A percentile compares a stretch with the other conserved stretches of the same genome.
These are phyloP conservation scores for Curvularia eragrostidis DNA, from an alignment of 2,329 filamentous ascomycete species.

Conservation along the genomic window DNA sequence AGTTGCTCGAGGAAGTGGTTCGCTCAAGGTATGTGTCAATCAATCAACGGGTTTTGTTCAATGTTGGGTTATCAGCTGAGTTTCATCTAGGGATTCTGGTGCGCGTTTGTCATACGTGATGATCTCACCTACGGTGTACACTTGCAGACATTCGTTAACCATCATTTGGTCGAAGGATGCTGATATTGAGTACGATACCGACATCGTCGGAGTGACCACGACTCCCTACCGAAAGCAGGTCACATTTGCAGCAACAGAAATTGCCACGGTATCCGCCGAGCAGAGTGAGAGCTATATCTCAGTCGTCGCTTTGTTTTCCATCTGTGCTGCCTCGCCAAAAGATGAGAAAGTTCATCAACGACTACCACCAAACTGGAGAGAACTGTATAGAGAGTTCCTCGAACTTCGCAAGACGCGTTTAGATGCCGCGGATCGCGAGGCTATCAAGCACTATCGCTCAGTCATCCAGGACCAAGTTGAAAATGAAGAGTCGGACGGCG, in stretches of 20 bases:
- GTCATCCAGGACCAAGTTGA: conserved; percentile 73
- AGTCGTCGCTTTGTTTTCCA: conserved; percentile 79
- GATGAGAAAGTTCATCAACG: conserved; percentile 86
- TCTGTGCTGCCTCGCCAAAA: conserved; percentile 78
- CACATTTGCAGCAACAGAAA: conserved; percentile 73
- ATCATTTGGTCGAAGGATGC: conserved; percentile 82
- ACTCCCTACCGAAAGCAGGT: conserved; percentile 57
- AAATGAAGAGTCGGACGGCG: conserved; percentile 56
- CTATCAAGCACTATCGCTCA: conserved; percentile 71
- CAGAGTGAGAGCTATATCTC: conserved; percentile 90
- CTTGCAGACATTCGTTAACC: conserved; percentile 75
- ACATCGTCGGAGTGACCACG: conserved; percentile 53
- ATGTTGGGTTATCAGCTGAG: no score
- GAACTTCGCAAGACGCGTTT: conserved; percentile 72
- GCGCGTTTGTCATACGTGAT: conserved; percentile 72
- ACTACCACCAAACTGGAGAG: conserved; percentile 80
- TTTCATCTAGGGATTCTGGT: conserved; percentile 71
- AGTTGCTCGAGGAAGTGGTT: conserved; percentile 86
- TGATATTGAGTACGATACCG: conserved; percentile 55
- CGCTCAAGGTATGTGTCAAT: conserved; percentile 68
- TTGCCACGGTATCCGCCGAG: conserved; percentile 75
- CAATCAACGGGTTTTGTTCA: no score
- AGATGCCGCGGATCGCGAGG: conserved; percentile 73
- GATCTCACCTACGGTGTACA: conserved; percentile 76
- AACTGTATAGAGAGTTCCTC: conserved; percentile 82